Evolutionary conservation across 1,139 yeast genomes (phyloP).

Genomic region (Schizosaccharomyces versatilis): DNA sequence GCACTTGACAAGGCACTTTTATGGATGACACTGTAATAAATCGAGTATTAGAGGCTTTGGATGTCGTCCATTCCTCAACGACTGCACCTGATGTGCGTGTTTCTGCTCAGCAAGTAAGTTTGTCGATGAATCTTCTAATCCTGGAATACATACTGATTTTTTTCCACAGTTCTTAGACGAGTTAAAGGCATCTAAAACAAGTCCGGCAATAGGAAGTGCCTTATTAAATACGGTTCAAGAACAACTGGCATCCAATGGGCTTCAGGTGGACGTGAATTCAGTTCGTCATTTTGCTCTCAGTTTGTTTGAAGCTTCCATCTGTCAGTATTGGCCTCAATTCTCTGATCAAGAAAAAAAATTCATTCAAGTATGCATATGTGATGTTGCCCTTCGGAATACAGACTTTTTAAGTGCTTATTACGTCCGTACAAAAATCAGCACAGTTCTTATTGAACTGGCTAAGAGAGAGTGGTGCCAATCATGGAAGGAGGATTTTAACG

Average conservation of each 20-base stretch:
- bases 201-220: neutral
- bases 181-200: neutral
- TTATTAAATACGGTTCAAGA: neutral
- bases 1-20: neutral
- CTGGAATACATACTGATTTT: neutral
- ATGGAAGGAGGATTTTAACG: constrained; percentile 72
- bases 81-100: constrained; percentile 5
- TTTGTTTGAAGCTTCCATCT: constrained; percentile 1
- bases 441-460: constrained; percentile 81
- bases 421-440: constrained; percentile 71
- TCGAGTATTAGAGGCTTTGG: constrained; percentile 4
- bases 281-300: constrained; percentile 44
- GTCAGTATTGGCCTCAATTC: neutral
- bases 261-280: constrained; percentile 34
- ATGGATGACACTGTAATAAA: neutral
- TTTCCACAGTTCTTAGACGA: neutral
- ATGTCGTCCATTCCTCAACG: constrained; percentile 7
- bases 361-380: neutral
- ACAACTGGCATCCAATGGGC: constrained; percentile 13
- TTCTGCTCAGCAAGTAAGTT: constrained; percentile 7
- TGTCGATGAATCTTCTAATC: neutral
- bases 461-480: constrained; percentile 70
- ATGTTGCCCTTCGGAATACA: constrained; percentile 3
- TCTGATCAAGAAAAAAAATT: neutral
- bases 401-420: constrained; percentile 37